Conservation (phyloP, 371 early-diverging fungal species). For the Apophysomyces ossiformis region DNA sequence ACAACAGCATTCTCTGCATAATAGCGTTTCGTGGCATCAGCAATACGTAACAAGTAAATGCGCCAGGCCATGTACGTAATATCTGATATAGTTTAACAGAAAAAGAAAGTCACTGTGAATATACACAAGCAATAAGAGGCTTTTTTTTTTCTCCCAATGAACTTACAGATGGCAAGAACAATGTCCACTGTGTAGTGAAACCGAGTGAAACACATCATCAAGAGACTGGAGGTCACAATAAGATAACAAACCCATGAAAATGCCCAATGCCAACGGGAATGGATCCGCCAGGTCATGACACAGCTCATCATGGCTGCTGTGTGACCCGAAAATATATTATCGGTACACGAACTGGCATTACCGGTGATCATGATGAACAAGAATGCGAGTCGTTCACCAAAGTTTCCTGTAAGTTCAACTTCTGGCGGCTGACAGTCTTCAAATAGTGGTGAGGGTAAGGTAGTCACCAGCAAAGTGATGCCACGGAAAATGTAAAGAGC, state of each 20-base stretch:
- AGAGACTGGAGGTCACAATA: slow-evolving; percentile 56
- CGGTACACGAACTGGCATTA: slow-evolving; percentile 65
- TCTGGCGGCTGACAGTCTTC: slow-evolving; percentile 51
- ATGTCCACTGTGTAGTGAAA: slow-evolving; percentile 78
- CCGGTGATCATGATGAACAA: slow-evolving; percentile 31
- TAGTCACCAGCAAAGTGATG: slow-evolving; percentile 69
- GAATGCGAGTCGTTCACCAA: slow-evolving; percentile 33
- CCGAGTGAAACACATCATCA: slow-evolving; percentile 63
- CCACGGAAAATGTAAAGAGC: slow-evolving; percentile 63
- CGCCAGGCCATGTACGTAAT: slow-evolving; percentile 43
- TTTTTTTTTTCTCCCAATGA: background rate
- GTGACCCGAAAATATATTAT: slow-evolving; percentile 80
- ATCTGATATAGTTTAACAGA: slow-evolving; percentile 20
- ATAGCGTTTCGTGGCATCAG: slow-evolving; percentile 32
- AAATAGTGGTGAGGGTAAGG: slow-evolving; percentile 65
- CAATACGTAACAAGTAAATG: slow-evolving; percentile 34
- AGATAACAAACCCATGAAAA: slow-evolving; percentile 58
- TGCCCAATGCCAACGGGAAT: slow-evolving; percentile 54
- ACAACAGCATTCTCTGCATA: slow-evolving; percentile 26
- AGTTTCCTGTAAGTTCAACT: slow-evolving; percentile 30
- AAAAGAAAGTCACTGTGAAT: no score
- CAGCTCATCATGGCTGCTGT: slow-evolving; percentile 65
- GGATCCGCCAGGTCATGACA: slow-evolving; percentile 67
- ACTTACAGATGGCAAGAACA: slow-evolving; percentile 68
- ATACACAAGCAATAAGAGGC: no score